Base-by-base conservation (phyloP, 108 stramenopile genomes). In the Cylindrotheca closterium region DNA sequence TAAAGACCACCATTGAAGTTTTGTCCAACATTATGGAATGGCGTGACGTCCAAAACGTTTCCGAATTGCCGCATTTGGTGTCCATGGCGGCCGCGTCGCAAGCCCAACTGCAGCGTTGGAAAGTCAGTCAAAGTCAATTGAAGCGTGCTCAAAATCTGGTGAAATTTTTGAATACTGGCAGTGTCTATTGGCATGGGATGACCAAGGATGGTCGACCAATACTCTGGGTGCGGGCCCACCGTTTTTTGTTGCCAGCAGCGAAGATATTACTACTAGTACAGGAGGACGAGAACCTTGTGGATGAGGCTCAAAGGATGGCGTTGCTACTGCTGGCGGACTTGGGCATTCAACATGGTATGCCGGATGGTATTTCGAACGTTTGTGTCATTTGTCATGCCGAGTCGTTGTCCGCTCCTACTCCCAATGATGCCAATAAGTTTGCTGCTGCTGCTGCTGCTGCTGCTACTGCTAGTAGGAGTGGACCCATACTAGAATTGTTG, bases 211-310 rank as follows among this genome's bases (percentile, higher is more conserved):
- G 79, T 2, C 71, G 70, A 24, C 82, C 82, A 27, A 30, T 83
- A 24, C 59, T 83, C 49, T 83, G 82, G 82, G 73, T 83, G 51
- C 79, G 82, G 29, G 68, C 71, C 62, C 67, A 77, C 12, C 68
- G 82, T 24, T 77, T 77, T 59, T 69, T 73, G 3, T 83, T 79
- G 82, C 74, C 68, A 37, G 67, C 70, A 17, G 76, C 82, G 1
- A 75, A 42, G 7, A 15, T 42, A 7, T n/a, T n/a, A n/a, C n/a
- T n/a, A n/a, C n/a, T n/a, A n/a, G n/a, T n/a, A n/a, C n/a, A n/a
- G n/a, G n/a, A n/a, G n/a, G n/a, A n/a, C n/a, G n/a, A n/a, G n/a
- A n/a, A n/a, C n/a, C n/a, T n/a, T n/a, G n/a, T n/a, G n/a, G n/a
- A n/a, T n/a, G 37, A 42, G 7, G 37, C 37, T 10, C 37, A 83